Evolutionary conservation across 306 rosid genomes (phyloP).

Genomic region (Crotalaria pallida): DNA sequence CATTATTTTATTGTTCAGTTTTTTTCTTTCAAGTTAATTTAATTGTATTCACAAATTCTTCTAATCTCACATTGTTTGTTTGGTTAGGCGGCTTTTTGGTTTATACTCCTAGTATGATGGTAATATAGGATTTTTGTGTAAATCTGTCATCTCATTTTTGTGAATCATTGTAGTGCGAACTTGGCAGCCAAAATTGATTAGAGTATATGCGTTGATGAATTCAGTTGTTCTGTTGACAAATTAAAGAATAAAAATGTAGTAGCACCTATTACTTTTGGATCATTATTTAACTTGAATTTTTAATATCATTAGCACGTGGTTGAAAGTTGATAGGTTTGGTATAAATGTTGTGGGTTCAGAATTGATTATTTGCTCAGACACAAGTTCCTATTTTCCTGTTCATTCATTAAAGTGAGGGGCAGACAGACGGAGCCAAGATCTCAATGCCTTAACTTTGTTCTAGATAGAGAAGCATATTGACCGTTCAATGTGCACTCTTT

Average conservation of each 20-base stretch:
- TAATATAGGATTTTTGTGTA: conserved; percentile 66
- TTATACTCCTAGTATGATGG: conserved; percentile 37
- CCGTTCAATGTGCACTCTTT: conserved; percentile 2
- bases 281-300: conserved; percentile 1
- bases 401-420: conserved; percentile 24
- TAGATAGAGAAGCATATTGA: not conserved
- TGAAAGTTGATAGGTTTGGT: conserved; percentile 15
- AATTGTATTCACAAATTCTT: conserved; percentile 45
- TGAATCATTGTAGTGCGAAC: conserved; percentile 64
- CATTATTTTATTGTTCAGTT: conserved; percentile 42
- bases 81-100: conserved; percentile 40
- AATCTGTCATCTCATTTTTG: conserved; percentile 40
- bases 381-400: conserved; percentile 20
- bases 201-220: conserved; percentile 51
- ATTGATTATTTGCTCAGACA: not conserved
- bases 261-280: conserved; percentile 23
- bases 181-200: conserved; percentile 51
- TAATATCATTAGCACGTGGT: conserved; percentile 6
- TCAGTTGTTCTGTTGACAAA: conserved; percentile 53
- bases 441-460: conserved; percentile 9
- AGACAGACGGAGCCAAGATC: conserved; percentile 11
- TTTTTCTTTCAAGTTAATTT: conserved; percentile 39
- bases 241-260: conserved; percentile 34
- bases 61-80: conserved; percentile 33
- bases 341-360: conserved; percentile 30